phyloP scores from a whole-genome alignment of 2,329 filamentous ascomycete genomes.

The Fusarium domesticum region DNA sequence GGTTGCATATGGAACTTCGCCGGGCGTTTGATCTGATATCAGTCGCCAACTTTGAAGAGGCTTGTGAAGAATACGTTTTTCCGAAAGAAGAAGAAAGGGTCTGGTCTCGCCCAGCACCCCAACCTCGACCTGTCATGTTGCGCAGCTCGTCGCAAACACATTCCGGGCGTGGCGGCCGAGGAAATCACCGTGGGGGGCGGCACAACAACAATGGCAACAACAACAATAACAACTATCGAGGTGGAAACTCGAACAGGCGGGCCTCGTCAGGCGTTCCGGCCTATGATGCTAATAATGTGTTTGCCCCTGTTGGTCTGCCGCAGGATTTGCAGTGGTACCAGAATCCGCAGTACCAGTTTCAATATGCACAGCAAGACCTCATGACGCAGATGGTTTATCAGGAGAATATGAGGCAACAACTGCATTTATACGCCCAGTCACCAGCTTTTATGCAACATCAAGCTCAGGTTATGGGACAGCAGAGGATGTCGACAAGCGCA shows the following conservation, averaged over 20 bases:
- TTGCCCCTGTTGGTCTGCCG: slow-evolving; percentile 42
- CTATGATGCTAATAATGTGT: slow-evolving; percentile 49
- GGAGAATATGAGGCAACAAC: slow-evolving; percentile 36
- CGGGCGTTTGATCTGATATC: slow-evolving; percentile 82
- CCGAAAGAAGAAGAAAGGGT: slow-evolving; percentile 74
- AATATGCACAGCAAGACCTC: slow-evolving; percentile 40
- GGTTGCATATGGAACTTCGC: slow-evolving; percentile 84
- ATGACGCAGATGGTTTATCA: slow-evolving; percentile 43
- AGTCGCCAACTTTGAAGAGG: slow-evolving; percentile 73
- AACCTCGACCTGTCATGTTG: slow-evolving; percentile 54
- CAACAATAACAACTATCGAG: slow-evolving; percentile 39
- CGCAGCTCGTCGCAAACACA: slow-evolving; percentile 62
- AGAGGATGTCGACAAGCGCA: slow-evolving; percentile 20
- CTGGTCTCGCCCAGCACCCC: slow-evolving; percentile 55
- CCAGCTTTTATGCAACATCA: slow-evolving; percentile 31
- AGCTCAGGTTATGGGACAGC: slow-evolving; percentile 32
- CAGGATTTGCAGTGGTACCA: slow-evolving; percentile 53
- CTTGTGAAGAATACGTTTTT: slow-evolving; percentile 84
- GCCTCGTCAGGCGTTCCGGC: slow-evolving; percentile 51
- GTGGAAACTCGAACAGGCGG: slow-evolving; percentile 47
- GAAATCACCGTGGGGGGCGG: slow-evolving; percentile 48
- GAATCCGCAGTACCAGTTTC: slow-evolving; percentile 41
- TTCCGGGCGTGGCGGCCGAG: slow-evolving; percentile 47
- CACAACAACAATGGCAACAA: slow-evolving; percentile 42
- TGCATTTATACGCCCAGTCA: slow-evolving; percentile 31